These are phyloP conservation scores for Nymphaea colorata DNA, from an alignment of 164 flowering plant genomes.

Conservation along the genomic window DNA sequence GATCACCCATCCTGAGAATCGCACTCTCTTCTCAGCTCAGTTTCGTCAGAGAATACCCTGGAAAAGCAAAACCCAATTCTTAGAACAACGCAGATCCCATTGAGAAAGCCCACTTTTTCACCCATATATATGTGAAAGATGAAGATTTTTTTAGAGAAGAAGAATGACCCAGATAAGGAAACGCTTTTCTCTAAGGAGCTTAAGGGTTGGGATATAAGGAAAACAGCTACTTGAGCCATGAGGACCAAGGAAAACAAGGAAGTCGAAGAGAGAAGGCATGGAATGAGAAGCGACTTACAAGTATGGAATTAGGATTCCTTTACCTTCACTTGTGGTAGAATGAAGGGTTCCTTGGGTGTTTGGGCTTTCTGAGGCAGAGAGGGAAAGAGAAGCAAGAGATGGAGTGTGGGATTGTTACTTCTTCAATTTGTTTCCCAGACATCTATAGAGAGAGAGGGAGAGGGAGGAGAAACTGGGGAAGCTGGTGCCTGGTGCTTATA, in stretches of 20 bases:
- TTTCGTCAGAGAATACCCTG: neutral
- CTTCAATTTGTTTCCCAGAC: neutral
- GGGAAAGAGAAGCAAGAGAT: neutral
- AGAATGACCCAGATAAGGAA: neutral
- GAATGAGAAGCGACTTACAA: neutral
- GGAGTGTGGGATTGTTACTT: neutral
- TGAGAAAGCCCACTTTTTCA: neutral
- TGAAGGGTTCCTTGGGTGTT: neutral
- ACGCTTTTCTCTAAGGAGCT: neutral
- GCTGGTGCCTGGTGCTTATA: neutral
- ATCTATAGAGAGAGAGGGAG: neutral
- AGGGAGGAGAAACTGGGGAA: neutral
- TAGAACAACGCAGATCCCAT: neutral
- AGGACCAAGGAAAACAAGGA: neutral
- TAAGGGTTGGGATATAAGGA: neutral
- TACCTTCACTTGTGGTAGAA: neutral
- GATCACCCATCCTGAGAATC: slow-evolving; percentile 64
- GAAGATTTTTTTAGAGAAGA: neutral
- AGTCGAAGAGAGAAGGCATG: no score
- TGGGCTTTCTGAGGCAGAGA: neutral
- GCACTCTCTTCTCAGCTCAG: neutral
- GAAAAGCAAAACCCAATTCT: neutral
- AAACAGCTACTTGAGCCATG: neutral
- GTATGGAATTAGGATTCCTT: neutral
- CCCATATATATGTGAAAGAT: neutral